These are phyloP conservation scores for Amoeboaphelidium protococcarum DNA, from an alignment of 371 early-diverging fungal species.

Conservation along the genomic window DNA sequence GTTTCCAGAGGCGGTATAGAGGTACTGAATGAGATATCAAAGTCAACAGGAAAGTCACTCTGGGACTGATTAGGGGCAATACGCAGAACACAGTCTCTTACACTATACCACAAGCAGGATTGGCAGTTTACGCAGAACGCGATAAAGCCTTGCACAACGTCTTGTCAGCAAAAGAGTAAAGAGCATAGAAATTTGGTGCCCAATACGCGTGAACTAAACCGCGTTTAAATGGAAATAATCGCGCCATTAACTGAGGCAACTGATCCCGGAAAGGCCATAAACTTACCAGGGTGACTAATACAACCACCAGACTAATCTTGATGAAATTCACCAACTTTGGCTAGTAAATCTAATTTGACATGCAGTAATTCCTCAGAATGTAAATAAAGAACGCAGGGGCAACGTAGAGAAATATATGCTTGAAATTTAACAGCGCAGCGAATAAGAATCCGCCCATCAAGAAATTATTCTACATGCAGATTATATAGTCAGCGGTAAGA, in stretches of 20 bases:
- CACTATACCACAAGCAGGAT: too few species aligned
- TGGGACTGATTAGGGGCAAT: not conserved
- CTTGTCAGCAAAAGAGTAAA: constrained; percentile 62
- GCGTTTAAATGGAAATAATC: constrained; percentile 85
- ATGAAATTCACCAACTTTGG: not conserved
- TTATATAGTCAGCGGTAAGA: not conserved
- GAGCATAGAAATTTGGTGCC: constrained; percentile 93
- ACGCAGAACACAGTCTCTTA: not conserved
- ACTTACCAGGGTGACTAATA: constrained; percentile 3
- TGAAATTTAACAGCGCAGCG: constrained; percentile 69
- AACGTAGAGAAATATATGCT: constrained; percentile 83
- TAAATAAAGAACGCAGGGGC: constrained; percentile 84
- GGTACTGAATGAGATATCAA: not conserved
- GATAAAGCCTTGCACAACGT: constrained; percentile 15
- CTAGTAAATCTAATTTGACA: too few species aligned
- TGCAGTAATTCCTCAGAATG: constrained; percentile 55
- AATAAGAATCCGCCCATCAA: constrained; percentile 48
- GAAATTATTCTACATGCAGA: constrained; percentile 17
- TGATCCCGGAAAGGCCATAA: constrained; percentile 21
- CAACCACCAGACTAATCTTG: not conserved
- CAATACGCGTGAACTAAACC: constrained; percentile 86
- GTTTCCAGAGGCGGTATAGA: constrained; percentile 20
- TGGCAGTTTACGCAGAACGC: too few species aligned
- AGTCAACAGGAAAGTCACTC: not conserved
- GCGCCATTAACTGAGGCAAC: constrained; percentile 36